Base-by-base conservation (phyloP, 345 rosid species). In the Lumnitzera littorea region DNA sequence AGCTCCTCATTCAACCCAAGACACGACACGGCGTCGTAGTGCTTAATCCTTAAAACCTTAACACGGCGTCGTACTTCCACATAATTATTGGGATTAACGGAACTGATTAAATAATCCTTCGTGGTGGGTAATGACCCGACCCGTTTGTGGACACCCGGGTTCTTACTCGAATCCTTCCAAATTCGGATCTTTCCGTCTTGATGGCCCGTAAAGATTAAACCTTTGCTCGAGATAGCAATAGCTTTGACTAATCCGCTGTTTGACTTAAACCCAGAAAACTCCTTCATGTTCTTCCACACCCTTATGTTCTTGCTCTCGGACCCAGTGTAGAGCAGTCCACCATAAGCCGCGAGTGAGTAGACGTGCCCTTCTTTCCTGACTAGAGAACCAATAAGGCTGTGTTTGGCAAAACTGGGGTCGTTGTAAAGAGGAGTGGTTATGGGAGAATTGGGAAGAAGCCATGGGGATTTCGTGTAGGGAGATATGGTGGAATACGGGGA, bases 21-120 rank as follows among this genome's bases (percentile, higher is more conserved):
- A 58, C 82, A 80, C 11, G 88, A 80, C 12, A 83, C 77, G 5
- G 88, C 80, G 12, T 80, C 88, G 60, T 57, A 77, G 58, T 83
- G 88, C 71, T 57, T 70, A 61, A 81, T 81, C 16, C 72, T 66
- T 9, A 77, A 64, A n/a, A 56, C 82, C 51, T 61, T 77, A 46
- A 69, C 58, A 51, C 56, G 57, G 8, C 80, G 65, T 13, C 82
- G 76, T 4, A 69, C 79, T 62, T 73, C 66, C 1, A 81, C 79
- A 71, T 81, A 81, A 63, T 78, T 78, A 43, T 78, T 76, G 2
- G 86, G 83, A 43, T 76, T 81, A 0, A 81, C 36, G 0, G 86
- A 73, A 60, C 78, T 67, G 55, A 56, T 73, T 3, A 81, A 46
- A 36, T 1, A 64, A 23, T 81, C 81, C 53, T 78, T 76, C 12